A percentile compares a stretch with the other conserved stretches of the same genome.
phyloP scores from a whole-genome alignment of 2,329 filamentous ascomycete species.

The Epichloe brachyelytri region DNA sequence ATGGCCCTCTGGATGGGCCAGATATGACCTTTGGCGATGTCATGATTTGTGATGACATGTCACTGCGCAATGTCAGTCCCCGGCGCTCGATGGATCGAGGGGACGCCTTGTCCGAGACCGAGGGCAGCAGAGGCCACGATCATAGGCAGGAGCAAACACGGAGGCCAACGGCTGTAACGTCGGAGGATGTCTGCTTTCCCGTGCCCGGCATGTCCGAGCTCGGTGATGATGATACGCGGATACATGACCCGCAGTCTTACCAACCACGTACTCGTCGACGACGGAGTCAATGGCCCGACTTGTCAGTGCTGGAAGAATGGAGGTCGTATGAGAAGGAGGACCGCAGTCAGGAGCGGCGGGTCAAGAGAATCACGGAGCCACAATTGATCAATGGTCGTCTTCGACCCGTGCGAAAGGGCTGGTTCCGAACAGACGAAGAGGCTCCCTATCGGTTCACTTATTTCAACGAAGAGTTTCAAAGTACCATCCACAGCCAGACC shows the following conservation, averaged over 20 bases:
- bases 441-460: conserved; percentile 93
- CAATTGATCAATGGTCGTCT: conserved; percentile 83
- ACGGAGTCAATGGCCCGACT: conserved; percentile 71
- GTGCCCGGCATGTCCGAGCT: conserved; percentile 60
- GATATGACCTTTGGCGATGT: conserved; percentile 53
- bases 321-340: conserved; percentile 75
- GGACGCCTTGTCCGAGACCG: conserved; percentile 20
- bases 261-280: conserved; percentile 40
- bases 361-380: conserved; percentile 88
- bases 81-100: conserved; percentile 17
- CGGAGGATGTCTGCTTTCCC: conserved; percentile 90
- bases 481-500: conserved; percentile 89
- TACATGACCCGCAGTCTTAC: conserved; percentile 27
- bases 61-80: conserved; percentile 20
- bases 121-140: conserved; percentile 12
- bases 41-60: conserved; percentile 56
- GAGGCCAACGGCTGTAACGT: conserved; percentile 49
- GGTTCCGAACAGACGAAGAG: conserved; percentile 82
- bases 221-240: conserved; percentile 57
- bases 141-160: conserved; percentile 17
- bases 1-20: conserved; percentile 34
- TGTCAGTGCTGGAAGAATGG: conserved; percentile 79
- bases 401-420: conserved; percentile 64
- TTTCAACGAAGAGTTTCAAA: conserved; percentile 94
- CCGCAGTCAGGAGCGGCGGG: conserved; percentile 66